Percentiles rank a stretch among this genome's conserved stretches.
These are phyloP conservation scores for Mariannaea sp. DNA, from an alignment of 2,329 filamentous ascomycete genomes.

Conservation along the genomic window DNA sequence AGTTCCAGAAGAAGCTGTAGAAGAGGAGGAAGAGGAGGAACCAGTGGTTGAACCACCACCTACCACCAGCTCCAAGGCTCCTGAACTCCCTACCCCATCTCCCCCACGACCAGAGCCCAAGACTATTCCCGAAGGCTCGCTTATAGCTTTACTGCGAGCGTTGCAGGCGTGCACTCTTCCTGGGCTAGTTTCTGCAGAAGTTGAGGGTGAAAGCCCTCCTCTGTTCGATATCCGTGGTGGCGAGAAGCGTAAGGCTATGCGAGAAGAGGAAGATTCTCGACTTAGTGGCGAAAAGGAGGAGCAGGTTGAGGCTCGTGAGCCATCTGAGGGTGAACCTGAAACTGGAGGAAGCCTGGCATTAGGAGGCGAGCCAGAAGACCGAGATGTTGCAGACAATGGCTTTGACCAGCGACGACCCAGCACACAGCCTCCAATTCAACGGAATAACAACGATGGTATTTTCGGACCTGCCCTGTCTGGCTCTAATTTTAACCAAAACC, in stretches of 20 bases:
- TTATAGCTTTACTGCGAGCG: slow-evolving; percentile 46
- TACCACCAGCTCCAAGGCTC: slow-evolving; percentile 20
- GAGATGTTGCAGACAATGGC: slow-evolving; percentile 59
- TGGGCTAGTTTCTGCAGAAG: slow-evolving; percentile 18
- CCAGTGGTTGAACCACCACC: slow-evolving; percentile 35
- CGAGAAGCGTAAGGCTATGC: slow-evolving; percentile 77
- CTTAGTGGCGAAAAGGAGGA: slow-evolving; percentile 55
- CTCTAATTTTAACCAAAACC: slow-evolving; percentile 53
- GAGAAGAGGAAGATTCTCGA: slow-evolving; percentile 69
- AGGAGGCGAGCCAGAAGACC: slow-evolving; percentile 90
- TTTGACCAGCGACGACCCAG: slow-evolving; percentile 66
- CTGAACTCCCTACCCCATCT: slow-evolving; percentile 17
- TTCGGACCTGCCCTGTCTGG: slow-evolving; percentile 58
- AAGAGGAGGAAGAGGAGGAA: slow-evolving; percentile 40
- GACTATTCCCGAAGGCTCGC: slow-evolving; percentile 31
- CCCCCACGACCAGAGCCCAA: slow-evolving; percentile 1
- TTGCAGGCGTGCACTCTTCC: slow-evolving; percentile 46
- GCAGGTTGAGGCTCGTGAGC: slow-evolving; percentile 49
- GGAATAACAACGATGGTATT: slow-evolving; percentile 57
- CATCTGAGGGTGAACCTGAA: slow-evolving; percentile 75
- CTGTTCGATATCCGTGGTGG: slow-evolving; percentile 85
- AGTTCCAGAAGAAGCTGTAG: slow-evolving; percentile 49
- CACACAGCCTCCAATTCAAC: slow-evolving; percentile 78
- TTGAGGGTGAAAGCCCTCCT: slow-evolving; percentile 58
- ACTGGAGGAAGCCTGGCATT: slow-evolving; percentile 84